Base-by-base conservation (phyloP, 495 filamentous ascomycete genomes). In the Xylaria palmicola region DNA sequence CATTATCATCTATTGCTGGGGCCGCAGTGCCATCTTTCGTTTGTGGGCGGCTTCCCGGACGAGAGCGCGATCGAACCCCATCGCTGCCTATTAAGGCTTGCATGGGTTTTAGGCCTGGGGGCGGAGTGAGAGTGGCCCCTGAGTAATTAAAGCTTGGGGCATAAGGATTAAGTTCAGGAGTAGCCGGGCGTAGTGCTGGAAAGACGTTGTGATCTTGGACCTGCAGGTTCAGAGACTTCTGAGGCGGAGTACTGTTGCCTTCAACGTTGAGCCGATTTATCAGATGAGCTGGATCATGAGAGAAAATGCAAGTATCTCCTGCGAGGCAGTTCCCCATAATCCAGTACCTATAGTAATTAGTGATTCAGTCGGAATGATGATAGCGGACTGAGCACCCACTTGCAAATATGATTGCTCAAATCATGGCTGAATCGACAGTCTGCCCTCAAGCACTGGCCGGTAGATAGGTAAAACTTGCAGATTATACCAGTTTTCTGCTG, bases 341-440 rank as follows among this genome's bases (percentile, higher is more conserved):
- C 92, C 93, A 99, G 68, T 97, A 97, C 73, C 91, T 96, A 75
- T 43, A 3, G 39, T 24, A 34, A 59, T 74, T 62, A 77, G 73
- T 37, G 72, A 64, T 43, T 55, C 44, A 36, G 64, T 41, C 59
- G 30, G 39, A 53, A 34, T 29, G 17, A 15, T 32, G 26, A 32
- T 30, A 54, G 0, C 47, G 26, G 52, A 53, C 53, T 50, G 17
- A 32, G 47, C 29, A 89, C 90, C 81, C 81, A 98, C 89, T 98
- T 99, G 93, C 95, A 99, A 59, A 99, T 85, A 63, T 97, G 94
- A 65, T 87, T 93, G 63, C 90, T 96, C 32, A 95, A 78, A 69
- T 99, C 95, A 75, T 99, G 95, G 63, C 92, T 97, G 75, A 97
- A 99, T 49, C 93, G 87, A 66, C 95, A 99, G 69, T 99, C 95